Base-by-base conservation (phyloP, 257 asterid species). In the Oldenlandia corymbosa region DNA sequence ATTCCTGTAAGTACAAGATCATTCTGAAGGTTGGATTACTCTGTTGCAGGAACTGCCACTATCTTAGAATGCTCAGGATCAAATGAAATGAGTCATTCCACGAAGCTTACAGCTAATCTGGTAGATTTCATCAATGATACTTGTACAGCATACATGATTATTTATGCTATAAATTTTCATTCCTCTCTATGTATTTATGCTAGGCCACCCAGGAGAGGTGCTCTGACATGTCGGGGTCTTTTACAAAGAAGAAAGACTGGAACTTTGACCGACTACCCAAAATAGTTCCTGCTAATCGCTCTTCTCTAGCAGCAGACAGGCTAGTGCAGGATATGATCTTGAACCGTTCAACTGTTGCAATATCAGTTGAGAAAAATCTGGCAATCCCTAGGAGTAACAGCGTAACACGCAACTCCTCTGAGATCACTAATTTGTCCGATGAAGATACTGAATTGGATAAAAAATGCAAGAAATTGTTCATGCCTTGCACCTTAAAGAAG, bases 251-350 rank as follows among this genome's bases (percentile, higher is more conserved):
- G 67, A 80, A 52, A 64, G 52, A 66, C 48, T 60, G 66, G 45
- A 58, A 67, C 69, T 75, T 68, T 65, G 70, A 58, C 73, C 46
- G 48, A 49, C 67, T 75, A 71, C 64, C 71, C 37, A 90, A 83
- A 61, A 71, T 87, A 62, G 80, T 84, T 81, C 96, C 99, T 67
- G 99, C 99, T 60, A 92, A 92, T 71, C 86, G 92, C 61, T 87
- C 94, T 50, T 76, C 81, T 71, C 73, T 85, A 74, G 67, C 75
- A 41, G 62, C 81, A 51, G 77, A 75, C 72, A 78, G 76, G 76
- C 75, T 61, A 56, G 64, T 62, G 41, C 76, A 58, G 62, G 77
- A 62, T 57, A 71, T 84, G 62, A 39, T 49, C 47, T 66, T 67
- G 65, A 77, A 75, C 58, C 36, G 72, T 71, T 79, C 81, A 36